Evolutionary conservation across 192 early-diverging fungal species (phyloP), one percentile per base, ranked within the genome.

Genomic region (Gigaspora rosea): DNA sequence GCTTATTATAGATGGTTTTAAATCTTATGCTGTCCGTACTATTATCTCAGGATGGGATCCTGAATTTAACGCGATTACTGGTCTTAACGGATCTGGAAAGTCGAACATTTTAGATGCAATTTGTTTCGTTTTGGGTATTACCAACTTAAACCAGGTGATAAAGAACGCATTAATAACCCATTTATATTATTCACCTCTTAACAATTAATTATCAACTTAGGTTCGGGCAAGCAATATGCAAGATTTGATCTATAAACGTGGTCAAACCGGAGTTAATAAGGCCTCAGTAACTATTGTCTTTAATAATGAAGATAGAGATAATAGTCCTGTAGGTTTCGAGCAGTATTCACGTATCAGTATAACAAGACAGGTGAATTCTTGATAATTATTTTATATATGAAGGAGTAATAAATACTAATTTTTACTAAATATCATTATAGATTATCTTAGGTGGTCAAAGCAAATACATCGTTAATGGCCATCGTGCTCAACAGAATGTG

Each of bases 71-170:
- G 96, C 97, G 41, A 97, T 99, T 78, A 99, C 97, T 9, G 97
- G 97, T 18, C 86, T 99, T 22, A 99, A 99, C 82, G 97, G 97
- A 12, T 95, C 94, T 2, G 97, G 97, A 49, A 99, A 99, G 78
- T 98, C 96, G 27, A 99, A 99, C 84, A 94, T 99, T 78, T 86
- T 99, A 22, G 98, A 99, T 80, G 92, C 98, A 46, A 98, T 99
- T 75, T 99, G 98, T 79, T 99, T 99, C 83, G 97, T 98, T 7
- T 85, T 99, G 50, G 98, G 98, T 7, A 97, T 99, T 69, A 94
- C 93, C 71, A 95, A 95, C 71, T 88, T 96, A 66, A 92, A 92
- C 46, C 92, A 95, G 84, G 95, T 98, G 27, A 27, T 27, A 27
- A 27, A 27, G 27, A 27, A 27, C 27, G 27, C 27, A 27, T 27